These are phyloP conservation scores for Aquilaria agallochum DNA, from an alignment of 441 rosid species.

Conservation along the genomic window DNA sequence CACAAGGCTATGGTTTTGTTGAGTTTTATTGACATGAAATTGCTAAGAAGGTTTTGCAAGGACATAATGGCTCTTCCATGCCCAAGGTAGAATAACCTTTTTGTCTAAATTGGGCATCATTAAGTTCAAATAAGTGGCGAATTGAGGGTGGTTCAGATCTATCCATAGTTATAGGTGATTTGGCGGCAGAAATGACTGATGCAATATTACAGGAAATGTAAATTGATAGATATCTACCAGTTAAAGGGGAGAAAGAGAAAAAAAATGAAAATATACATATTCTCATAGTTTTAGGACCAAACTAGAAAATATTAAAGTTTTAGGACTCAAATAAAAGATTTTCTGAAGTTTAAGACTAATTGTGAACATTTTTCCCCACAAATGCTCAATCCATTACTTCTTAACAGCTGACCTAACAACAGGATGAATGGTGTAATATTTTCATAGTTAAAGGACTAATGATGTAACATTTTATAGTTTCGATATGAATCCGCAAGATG, in stretches of 20 bases:
- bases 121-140: slow-evolving; percentile 54
- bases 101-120: slow-evolving; percentile 65
- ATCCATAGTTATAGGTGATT: slow-evolving; percentile 57
- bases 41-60: slow-evolving; percentile 60
- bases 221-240: slow-evolving; percentile 43
- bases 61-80: slow-evolving; percentile 42
- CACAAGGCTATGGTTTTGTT: slow-evolving; percentile 62
- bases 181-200: slow-evolving; percentile 63
- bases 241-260: slow-evolving; percentile 59
- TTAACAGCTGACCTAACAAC: too few relatives aligned
- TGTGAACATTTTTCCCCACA: too few relatives aligned
- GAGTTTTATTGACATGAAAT: slow-evolving; percentile 50
- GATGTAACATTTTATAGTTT: too few relatives aligned
- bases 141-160: slow-evolving; percentile 51
- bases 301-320: too few relatives aligned
- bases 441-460: too few relatives aligned
- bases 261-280: too few relatives aligned
- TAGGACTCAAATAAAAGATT: too few relatives aligned
- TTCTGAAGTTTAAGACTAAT: too few relatives aligned
- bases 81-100: slow-evolving; percentile 57
- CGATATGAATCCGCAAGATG: too few relatives aligned
- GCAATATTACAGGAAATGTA: slow-evolving; percentile 44
- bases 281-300: too few relatives aligned
- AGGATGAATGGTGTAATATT: too few relatives aligned
- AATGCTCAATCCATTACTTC: too few relatives aligned